Conservation (phyloP, 805 yeast species). For the Saccharomycopsis sp. region DNA sequence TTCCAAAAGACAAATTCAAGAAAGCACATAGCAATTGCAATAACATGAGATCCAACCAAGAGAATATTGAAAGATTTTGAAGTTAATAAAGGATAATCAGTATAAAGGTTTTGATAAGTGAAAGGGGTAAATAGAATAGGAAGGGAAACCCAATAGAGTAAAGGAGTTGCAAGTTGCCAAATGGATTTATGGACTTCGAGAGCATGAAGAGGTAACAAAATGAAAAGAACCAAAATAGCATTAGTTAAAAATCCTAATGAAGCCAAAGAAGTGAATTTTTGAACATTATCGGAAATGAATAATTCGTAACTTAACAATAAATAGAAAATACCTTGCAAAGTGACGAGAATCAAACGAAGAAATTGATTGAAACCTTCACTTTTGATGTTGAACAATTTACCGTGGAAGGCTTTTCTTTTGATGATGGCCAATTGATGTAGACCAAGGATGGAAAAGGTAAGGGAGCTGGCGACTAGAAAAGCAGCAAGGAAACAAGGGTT, state of each 20-base stretch:
- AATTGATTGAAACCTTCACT: conserved; percentile 11
- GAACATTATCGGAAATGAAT: not conserved
- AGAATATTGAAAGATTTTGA: not conserved
- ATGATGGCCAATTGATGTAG: conserved; percentile 8
- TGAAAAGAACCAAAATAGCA: not conserved
- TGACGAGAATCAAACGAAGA: conserved; percentile 5
- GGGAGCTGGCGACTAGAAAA: not conserved
- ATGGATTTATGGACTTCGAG: conserved; percentile 15
- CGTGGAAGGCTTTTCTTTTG: conserved; percentile 3
- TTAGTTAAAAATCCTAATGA: conserved; percentile 2
- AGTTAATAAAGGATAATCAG: conserved; percentile 3
- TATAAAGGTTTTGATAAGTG: conserved; percentile 11
- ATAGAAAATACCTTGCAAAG: conserved; percentile 2
- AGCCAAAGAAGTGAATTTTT: not conserved
- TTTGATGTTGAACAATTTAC: conserved; percentile 5
- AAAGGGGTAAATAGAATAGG: conserved; percentile 3
- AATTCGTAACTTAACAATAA: conserved; percentile 1
- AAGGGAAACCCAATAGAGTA: conserved; percentile 12
- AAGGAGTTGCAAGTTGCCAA: conserved; percentile 11
- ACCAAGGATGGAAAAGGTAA: conserved; percentile 6
- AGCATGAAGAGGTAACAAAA: conserved; percentile 14
- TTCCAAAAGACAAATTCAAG: conserved; percentile 13
- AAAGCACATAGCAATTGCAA: not conserved
- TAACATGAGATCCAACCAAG: not conserved
- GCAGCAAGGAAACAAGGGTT: conserved; percentile 12